Conservation (phyloP, 768 basidiomycete species). For the Trametes punicea region DNA sequence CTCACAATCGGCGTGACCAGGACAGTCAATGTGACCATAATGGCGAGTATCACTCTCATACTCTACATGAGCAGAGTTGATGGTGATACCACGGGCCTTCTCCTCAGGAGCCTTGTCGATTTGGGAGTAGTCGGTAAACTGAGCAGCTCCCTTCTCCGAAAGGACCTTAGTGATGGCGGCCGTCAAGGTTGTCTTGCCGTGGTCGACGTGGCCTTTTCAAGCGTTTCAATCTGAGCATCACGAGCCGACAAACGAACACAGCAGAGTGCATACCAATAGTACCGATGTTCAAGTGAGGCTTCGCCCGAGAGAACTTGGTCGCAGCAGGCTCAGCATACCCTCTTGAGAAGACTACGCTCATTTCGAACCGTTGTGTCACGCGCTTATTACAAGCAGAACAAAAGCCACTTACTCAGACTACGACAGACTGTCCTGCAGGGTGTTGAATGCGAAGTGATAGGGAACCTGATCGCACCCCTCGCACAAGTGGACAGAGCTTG, state of each 20-base stretch:
- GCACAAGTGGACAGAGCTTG: constrained; percentile 28
- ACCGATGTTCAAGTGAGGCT: constrained; percentile 95
- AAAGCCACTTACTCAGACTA: constrained; percentile 19
- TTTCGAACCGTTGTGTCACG: background rate
- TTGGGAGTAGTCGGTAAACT: constrained; percentile 93
- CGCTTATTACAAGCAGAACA: background rate
- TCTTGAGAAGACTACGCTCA: constrained; percentile 49
- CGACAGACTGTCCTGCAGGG: constrained; percentile 22
- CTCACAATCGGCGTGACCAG: constrained; percentile 92
- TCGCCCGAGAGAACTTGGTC: constrained; percentile 61
- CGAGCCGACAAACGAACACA: background rate
- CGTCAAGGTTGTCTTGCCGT: constrained; percentile 97
- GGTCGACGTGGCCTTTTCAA: constrained; percentile 82
- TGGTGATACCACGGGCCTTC: constrained; percentile 99
- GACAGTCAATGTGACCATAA: constrained; percentile 98
- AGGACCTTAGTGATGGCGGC: constrained; percentile 95
- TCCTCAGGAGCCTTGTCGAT: constrained; percentile 99
- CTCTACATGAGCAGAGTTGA: constrained; percentile 98
- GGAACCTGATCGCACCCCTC: constrained; percentile 27
- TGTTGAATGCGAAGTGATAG: constrained; percentile 18
- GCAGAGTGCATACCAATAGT: constrained; percentile 63
- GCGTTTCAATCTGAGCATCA: too few species aligned
- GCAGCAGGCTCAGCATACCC: constrained; percentile 66
- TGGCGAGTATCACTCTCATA: constrained; percentile 90
- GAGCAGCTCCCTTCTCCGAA: constrained; percentile 66